Evolutionary conservation across 805 yeast species (phyloP).

Genomic region (Suhomyces faveliae): DNA sequence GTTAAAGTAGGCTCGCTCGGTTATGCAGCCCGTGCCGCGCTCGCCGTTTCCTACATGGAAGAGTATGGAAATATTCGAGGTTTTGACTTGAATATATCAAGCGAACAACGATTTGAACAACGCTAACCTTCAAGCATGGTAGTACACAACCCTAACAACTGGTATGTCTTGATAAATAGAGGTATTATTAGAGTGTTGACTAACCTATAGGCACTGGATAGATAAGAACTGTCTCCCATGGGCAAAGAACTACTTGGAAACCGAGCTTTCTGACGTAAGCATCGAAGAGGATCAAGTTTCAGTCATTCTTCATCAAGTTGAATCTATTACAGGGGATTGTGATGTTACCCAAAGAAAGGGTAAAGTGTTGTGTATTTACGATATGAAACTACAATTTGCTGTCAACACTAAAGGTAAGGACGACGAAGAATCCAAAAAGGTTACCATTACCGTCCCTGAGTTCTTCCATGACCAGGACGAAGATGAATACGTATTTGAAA

Average conservation of each 20-base stretch:
- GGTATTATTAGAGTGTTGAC: constrained; percentile 8
- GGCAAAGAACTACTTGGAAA: constrained; percentile 52
- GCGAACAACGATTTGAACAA: not conserved
- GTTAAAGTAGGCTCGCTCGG: not conserved
- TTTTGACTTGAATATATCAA: not conserved
- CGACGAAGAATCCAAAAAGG: constrained; percentile 27
- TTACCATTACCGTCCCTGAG: constrained; percentile 55
- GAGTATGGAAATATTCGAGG: constrained; percentile 3
- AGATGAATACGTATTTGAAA: constrained; percentile 56
- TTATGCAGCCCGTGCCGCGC: constrained; percentile 1
- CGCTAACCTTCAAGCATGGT: constrained; percentile 43
- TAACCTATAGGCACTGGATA: constrained; percentile 59
- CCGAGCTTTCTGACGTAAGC: constrained; percentile 31
- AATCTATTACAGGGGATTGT: constrained; percentile 62
- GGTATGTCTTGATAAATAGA: constrained; percentile 38
- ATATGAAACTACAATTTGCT: constrained; percentile 53
- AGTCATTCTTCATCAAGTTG: constrained; percentile 38
- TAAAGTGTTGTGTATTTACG: constrained; percentile 72
- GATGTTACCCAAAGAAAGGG: constrained; percentile 85
- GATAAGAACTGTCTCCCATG: constrained; percentile 67
- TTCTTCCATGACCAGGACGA: constrained; percentile 76
- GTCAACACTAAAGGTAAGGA: constrained; percentile 36
- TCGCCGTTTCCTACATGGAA: constrained; percentile 1
- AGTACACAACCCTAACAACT: constrained; percentile 70
- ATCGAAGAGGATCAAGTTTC: constrained; percentile 24